Percentiles rank a stretch among this genome's conserved stretches.
Conservation (phyloP, 1,139 yeast genomes). For the Taphrina communis region DNA sequence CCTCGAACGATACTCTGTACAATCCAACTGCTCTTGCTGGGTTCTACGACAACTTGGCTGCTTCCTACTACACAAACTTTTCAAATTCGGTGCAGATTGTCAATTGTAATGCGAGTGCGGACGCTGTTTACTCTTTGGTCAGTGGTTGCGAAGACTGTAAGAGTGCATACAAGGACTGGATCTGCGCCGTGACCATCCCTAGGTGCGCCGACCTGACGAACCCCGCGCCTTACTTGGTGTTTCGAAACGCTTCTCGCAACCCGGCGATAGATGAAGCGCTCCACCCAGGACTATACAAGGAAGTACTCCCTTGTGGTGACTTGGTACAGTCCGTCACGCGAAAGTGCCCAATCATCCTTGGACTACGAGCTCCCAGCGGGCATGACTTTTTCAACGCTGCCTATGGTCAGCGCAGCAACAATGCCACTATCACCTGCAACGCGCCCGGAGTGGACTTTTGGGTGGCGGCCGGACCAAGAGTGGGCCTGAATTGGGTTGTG, state of each 20-base stretch:
- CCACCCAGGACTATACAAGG: constrained; percentile 72
- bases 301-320: constrained; percentile 83
- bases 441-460: constrained; percentile 43
- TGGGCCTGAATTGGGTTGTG: not conserved
- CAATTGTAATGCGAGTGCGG: constrained; percentile 75
- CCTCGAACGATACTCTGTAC: constrained; percentile 58
- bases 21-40: constrained; percentile 51
- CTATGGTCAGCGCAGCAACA: constrained; percentile 31
- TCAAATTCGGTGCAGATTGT: constrained; percentile 75
- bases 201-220: constrained; percentile 62
- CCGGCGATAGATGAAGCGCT: constrained; percentile 56
- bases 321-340: constrained; percentile 78
- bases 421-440: constrained; percentile 41
- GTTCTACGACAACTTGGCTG: constrained; percentile 71
- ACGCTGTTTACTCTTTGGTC: constrained; percentile 70
- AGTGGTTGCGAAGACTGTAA: constrained; percentile 77
- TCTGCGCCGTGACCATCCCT: constrained; percentile 89
- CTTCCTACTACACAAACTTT: constrained; percentile 65
- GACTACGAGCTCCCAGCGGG: constrained; percentile 70
- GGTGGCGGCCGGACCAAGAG: constrained; percentile 21
- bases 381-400: constrained; percentile 44
- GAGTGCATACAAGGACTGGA: constrained; percentile 78
- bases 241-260: constrained; percentile 64
- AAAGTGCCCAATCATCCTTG: constrained; percentile 80
- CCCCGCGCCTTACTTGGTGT: constrained; percentile 47